Evolutionary conservation across 2,329 filamentous ascomycete genomes (phyloP).

Genomic region (Trichophyton benhamiae): DNA sequence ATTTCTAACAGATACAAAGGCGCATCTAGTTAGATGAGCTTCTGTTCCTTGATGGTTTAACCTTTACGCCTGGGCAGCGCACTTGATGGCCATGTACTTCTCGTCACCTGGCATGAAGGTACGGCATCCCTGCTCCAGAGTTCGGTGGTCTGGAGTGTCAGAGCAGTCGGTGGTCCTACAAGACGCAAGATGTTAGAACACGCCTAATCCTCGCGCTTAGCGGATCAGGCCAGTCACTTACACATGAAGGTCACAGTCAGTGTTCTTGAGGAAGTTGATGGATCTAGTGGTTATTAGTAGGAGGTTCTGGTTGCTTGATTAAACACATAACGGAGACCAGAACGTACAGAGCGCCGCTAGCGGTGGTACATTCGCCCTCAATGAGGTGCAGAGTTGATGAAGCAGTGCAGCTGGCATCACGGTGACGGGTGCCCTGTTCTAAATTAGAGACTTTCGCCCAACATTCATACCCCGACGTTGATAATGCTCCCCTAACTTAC

Average conservation of each 20-base stretch:
- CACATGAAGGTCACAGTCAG: not conserved
- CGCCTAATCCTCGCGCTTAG: too few relatives aligned
- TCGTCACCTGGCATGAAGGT: slow-evolving; percentile 2
- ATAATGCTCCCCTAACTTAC: not conserved
- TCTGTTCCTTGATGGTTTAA: not conserved
- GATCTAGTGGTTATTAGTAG: not conserved
- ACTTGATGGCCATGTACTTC: not conserved
- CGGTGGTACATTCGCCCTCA: not conserved
- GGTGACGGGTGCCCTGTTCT: not conserved
- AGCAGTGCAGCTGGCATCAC: not conserved
- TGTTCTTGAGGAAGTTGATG: not conserved
- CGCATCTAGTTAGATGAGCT: not conserved
- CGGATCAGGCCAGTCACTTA: not conserved
- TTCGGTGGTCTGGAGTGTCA: not conserved
- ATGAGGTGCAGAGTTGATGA: not conserved
- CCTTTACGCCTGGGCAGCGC: not conserved
- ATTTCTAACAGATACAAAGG: not conserved
- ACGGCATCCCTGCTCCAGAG: not conserved
- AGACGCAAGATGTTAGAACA: not conserved
- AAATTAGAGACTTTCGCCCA: not conserved
- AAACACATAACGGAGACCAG: not conserved
- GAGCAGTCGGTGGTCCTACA: not conserved
- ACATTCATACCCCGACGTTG: not conserved
- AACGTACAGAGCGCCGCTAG: not conserved
- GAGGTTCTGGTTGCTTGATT: not conserved